Conservation (phyloP, 2,329 filamentous ascomycete species). For the Colletotrichum gloeosporioides region DNA sequence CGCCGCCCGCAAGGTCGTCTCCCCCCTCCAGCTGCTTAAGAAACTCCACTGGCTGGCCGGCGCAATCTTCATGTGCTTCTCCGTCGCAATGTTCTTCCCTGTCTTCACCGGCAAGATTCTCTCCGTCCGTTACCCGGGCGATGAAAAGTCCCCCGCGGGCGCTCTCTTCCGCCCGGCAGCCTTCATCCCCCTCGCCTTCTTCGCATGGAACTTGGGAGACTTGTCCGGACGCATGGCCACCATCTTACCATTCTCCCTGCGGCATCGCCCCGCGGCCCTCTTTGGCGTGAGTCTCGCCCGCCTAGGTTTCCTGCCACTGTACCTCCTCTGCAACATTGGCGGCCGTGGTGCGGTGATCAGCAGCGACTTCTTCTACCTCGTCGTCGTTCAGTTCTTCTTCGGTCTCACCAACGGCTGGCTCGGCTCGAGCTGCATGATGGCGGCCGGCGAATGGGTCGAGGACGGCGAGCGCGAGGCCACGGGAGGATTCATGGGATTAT, state of each 20-base stretch:
- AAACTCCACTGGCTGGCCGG: conserved; percentile 81
- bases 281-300: conserved; percentile 72
- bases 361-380: conserved; percentile 88
- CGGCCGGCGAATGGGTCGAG: conserved; percentile 80
- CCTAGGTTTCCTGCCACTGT: conserved; percentile 79
- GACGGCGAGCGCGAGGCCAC: conserved; percentile 85
- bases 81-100: conserved; percentile 91
- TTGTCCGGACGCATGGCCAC: conserved; percentile 77
- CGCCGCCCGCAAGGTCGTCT: conserved; percentile 52
- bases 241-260: conserved; percentile 60
- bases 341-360: conserved; percentile 74
- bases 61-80: conserved; percentile 83
- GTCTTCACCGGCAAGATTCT: conserved; percentile 79
- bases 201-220: conserved; percentile 94
- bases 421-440: conserved; percentile 90
- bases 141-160: conserved; percentile 32
- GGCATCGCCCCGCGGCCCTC: conserved; percentile 67
- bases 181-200: conserved; percentile 89
- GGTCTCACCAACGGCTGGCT: conserved; percentile 89
- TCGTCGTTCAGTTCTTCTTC: conserved; percentile 83
- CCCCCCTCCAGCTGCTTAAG: conserved; percentile 69
- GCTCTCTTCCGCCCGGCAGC: conserved; percentile 71
- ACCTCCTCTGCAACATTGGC: conserved; percentile 86
- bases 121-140: conserved; percentile 39
- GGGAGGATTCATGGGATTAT: conserved; percentile 92